Percentiles rank a stretch among this genome's conserved stretches.
These are phyloP conservation scores for Haberlea rhodopensis DNA, from an alignment of 257 asterid genomes.

Conservation along the genomic window DNA sequence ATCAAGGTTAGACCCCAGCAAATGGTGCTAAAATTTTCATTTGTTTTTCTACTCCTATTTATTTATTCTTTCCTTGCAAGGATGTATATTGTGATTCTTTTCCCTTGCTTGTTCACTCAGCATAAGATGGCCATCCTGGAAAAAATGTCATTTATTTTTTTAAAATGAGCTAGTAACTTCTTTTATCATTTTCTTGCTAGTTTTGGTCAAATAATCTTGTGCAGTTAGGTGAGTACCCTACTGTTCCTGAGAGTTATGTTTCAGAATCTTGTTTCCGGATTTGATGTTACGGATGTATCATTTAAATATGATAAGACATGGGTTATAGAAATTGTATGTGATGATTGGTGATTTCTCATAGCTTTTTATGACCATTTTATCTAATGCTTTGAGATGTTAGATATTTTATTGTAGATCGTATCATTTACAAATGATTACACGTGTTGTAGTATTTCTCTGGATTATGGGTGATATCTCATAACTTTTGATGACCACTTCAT, in stretches of 20 bases:
- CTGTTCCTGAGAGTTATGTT: no score
- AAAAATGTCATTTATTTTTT: background rate
- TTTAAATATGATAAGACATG: no score
- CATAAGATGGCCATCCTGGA: constrained; percentile 7
- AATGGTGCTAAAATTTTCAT: constrained; percentile 21
- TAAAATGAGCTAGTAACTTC: background rate
- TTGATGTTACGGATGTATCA: no score
- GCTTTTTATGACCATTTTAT: background rate
- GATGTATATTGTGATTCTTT: background rate
- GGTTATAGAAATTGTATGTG: no score
- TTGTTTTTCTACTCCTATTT: no score
- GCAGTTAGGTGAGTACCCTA: background rate
- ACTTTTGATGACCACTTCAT: constrained; percentile 6
- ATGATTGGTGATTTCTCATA: background rate
- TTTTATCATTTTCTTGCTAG: background rate
- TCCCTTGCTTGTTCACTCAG: background rate
- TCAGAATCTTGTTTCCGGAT: no score
- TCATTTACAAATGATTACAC: background rate
- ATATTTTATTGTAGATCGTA: background rate
- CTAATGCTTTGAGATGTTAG: background rate
- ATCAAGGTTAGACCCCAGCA: constrained; percentile 69
- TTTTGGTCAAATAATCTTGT: background rate
- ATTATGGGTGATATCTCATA: constrained; percentile 9
- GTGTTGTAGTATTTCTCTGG: background rate
- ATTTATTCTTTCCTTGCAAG: no score